phyloP scores from a whole-genome alignment of 2,329 filamentous ascomycete species.

The Fusarium sp. region DNA sequence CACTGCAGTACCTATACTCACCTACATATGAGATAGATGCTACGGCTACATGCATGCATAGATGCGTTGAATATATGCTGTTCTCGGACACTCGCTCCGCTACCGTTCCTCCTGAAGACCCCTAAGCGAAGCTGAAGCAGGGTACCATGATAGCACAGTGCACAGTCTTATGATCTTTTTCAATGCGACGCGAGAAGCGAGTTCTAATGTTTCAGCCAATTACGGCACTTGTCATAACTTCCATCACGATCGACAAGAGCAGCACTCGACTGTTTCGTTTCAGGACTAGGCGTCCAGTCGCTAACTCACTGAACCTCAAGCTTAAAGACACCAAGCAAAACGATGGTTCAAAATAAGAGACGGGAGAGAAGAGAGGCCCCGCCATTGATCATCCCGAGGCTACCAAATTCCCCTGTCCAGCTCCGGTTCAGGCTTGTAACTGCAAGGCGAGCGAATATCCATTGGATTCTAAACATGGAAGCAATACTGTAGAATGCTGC shows the following conservation, averaged over 20 bases:
- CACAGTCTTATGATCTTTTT: constrained; percentile 6
- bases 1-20: not conserved
- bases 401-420: not conserved
- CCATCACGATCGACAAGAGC: constrained; percentile 35
- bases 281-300: constrained; percentile 10
- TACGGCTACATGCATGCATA: constrained; percentile 15
- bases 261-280: constrained; percentile 27
- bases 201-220: constrained; percentile 19
- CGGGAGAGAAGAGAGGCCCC: constrained; percentile 1
- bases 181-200: constrained; percentile 14
- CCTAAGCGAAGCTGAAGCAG: constrained; percentile 16
- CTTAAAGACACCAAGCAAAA: not conserved
- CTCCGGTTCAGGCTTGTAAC: not conserved
- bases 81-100: constrained; percentile 5
- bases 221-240: constrained; percentile 32
- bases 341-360: constrained; percentile 12
- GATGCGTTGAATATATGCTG: not conserved
- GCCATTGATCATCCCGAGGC: constrained; percentile 10
- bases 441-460: not conserved
- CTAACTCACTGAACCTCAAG: not conserved
- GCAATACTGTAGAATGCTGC: not conserved
- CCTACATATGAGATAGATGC: constrained; percentile 2
- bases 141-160: not conserved
- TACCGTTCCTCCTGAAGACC: not conserved
- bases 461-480: constrained; percentile 6